Evolutionary conservation across 805 yeast genomes (phyloP), one percentile per base, ranked within the genome.

Genomic region (Candida tallmaniae): DNA sequence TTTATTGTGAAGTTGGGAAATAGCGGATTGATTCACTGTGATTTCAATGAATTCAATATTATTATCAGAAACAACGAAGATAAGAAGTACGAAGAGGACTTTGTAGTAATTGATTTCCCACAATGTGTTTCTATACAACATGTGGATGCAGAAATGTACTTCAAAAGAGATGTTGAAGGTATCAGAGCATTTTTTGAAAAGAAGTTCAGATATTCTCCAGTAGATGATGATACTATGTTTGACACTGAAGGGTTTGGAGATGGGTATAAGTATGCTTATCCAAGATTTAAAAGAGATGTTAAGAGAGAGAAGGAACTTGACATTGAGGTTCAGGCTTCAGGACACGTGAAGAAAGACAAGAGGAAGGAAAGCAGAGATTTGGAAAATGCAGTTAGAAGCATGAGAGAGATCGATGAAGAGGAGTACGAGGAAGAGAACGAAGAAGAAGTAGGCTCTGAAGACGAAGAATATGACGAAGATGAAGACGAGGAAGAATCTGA

Each of bases 51-150:
- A 62, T 93, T 93, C 60, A 93, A 93, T 58, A 87, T 93, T 47
- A 86, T 93, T 74, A 79, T 87, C 20, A 83, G 83, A 42, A 68
- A 74, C 21, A 75, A 73, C 29, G 73, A 69, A 13, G 61, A 63
- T 12, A 66, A 56, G 26, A 52, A 68, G 13, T 63, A 61, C 38
- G 85, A 79, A 36, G 61, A 64, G 27, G 93, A 85, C 32, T 86
- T 88, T 50, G 82, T 89, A 14, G 96, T 93, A 18, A 90, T 93
- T 50, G 99, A 93, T 70, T 93, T 93, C 69, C 99, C 99, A 3
- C 99, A 93, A 61, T 90, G 97, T 76, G 83, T 93, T 12, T 86
- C 96, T 15, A 84, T 85, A 29, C 89, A 83, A 45, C 99, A 93
- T 54, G 70, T 68, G 3, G 96, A 93, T 55, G 97, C 97, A 5